Evolutionary conservation across 148 eudicot genomes (phyloP).

Genomic region (Rheum nobile): DNA sequence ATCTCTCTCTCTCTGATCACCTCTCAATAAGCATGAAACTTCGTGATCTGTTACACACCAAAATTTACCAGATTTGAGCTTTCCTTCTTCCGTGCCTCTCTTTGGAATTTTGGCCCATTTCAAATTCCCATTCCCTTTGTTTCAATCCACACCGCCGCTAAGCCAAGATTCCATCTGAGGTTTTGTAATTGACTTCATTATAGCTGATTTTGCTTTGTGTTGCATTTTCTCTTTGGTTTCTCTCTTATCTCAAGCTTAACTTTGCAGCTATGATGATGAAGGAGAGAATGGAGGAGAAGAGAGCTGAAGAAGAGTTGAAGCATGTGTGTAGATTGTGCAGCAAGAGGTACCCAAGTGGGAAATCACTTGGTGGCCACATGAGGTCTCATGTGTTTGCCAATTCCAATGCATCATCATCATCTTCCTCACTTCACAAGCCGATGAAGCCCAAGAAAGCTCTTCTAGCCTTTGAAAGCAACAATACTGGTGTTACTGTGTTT

Average conservation of each 20-base stretch:
- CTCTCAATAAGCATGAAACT: slow-evolving; percentile 30
- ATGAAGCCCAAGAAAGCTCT: slow-evolving; percentile 1
- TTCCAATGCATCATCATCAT: background rate
- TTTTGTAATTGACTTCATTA: background rate
- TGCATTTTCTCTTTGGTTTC: background rate
- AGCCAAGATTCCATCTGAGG: slow-evolving; percentile 21
- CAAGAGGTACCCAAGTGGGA: slow-evolving; percentile 65
- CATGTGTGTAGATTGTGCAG: slow-evolving; percentile 53
- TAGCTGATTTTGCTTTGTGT: background rate
- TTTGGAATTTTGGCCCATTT: slow-evolving; percentile 25
- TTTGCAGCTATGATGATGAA: background rate
- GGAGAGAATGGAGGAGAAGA: slow-evolving; percentile 29
- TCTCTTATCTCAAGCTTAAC: background rate
- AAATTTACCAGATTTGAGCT: slow-evolving; percentile 35
- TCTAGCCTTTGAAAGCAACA: background rate
- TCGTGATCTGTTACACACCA: slow-evolving; percentile 44
- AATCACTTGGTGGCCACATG: slow-evolving; percentile 79
- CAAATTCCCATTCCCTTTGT: background rate
- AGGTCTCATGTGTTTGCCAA: slow-evolving; percentile 52
- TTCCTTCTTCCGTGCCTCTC: background rate
- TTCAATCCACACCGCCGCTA: slow-evolving; percentile 25
- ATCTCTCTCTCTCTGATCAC: slow-evolving; percentile 18
- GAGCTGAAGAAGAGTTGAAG: slow-evolving; percentile 8
- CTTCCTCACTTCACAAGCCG: background rate
- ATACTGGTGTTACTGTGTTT: background rate